Evolutionary conservation across 495 filamentous ascomycete genomes (phyloP), one percentile per base, ranked within the genome.

Genomic region (Usnea hakonensis): DNA sequence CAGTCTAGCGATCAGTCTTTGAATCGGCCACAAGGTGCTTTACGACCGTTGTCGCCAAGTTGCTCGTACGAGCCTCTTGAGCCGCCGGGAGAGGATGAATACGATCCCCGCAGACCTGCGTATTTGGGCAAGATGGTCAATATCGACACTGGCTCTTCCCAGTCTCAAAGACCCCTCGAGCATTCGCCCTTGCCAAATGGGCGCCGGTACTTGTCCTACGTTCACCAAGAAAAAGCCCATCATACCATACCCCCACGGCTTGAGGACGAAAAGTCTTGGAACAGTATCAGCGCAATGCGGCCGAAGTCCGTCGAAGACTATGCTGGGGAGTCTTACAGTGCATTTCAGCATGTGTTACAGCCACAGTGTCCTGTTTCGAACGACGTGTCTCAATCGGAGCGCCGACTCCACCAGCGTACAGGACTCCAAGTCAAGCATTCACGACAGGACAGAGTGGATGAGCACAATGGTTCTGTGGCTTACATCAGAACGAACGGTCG

Each of bases 101-200:
- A 78, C 64, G 76, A 78, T 69, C 76, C 76, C 32, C 67, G 69
- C 40, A 68, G 69, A 32, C 76, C 76, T n/a, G 68, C 64, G 0
- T 65, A 63, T n/a, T 57, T 66, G 17, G 53, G 65, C 55, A 64
- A 62, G 37, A 48, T 54, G 21, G 37, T 44, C 6, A 48, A 36
- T 30, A 41, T 63, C 36, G 55, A 54, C 19, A 10, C 61, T 57
- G 36, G 59, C 37, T 14, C 55, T 26, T 19, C 21, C 32, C 35
- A 50, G 33, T 8, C 52, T 35, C 33, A 26, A 52, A 46, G 26
- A 17, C 6, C 40, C 37, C 26, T 17, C 17, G 36, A 52, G 40
- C 35, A 40, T 26, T 37, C 58, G 9, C 36, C 28, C 11, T 52
- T 48, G 26, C 58, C 36, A 43, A 41, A 60, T 19, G 32, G 56